Conservation (phyloP, 345 rosid genomes). For the Draba incana region DNA sequence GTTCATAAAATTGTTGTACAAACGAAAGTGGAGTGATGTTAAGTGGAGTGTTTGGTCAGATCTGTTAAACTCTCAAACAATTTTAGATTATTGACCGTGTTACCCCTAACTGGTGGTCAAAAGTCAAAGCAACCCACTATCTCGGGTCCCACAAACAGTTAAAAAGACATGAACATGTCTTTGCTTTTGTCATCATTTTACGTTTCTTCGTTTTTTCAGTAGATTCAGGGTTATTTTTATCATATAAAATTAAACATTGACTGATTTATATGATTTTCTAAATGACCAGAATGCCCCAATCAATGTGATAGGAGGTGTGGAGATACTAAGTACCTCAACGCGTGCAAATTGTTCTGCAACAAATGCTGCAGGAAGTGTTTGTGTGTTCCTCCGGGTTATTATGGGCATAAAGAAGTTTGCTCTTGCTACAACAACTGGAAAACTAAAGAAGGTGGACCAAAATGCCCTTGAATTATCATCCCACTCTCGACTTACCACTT, state of each 20-base stretch:
- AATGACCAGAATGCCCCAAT: conserved; percentile 66
- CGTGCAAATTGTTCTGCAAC: conserved; percentile 68
- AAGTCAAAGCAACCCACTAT: conserved; percentile 36
- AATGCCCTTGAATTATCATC: conserved; percentile 58
- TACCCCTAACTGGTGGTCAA: conserved; percentile 25
- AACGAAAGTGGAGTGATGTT: neutral
- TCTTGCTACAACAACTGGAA: conserved; percentile 84
- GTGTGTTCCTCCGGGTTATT: conserved; percentile 78
- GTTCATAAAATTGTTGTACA: neutral
- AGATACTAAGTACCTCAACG: conserved; percentile 55
- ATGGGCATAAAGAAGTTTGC: conserved; percentile 63
- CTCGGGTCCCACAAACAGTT: conserved; percentile 26
- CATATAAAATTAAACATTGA: too few relatives aligned
- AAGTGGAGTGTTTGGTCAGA: conserved; percentile 31
- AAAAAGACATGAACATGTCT: conserved; percentile 23
- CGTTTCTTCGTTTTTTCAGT: too few relatives aligned
- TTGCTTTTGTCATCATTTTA: neutral
- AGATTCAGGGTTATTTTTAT: neutral
- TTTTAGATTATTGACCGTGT: neutral
- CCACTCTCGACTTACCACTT: neutral
- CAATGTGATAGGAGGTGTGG: conserved; percentile 63
- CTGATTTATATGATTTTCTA: neutral
- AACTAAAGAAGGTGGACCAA: conserved; percentile 71
- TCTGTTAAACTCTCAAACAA: conserved; percentile 1
- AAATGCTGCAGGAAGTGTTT: conserved; percentile 73